Base-by-base conservation (phyloP, 2,329 filamentous ascomycete species). In the Fusarium devonianum region DNA sequence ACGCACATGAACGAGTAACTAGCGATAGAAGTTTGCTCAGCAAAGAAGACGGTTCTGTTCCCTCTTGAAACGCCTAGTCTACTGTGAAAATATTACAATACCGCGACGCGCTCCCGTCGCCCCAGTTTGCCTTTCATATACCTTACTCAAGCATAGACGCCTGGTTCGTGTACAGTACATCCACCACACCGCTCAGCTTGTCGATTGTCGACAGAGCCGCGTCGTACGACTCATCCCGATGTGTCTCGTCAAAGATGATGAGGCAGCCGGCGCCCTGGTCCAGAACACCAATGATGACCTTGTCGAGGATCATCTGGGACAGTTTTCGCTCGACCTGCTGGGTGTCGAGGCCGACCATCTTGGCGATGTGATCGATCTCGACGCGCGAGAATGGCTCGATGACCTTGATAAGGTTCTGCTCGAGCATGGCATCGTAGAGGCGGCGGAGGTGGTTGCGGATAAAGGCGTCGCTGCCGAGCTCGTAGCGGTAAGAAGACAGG, bases 371-470 rank as follows among this genome's bases (percentile, higher is more conserved):
- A 65, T 88, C 89, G 66, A 99, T 96, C 77, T 99, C 94, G 43
- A 99, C 94, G 56, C 92, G 86, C 68, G 90, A 96, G 78, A 97
- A 99, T 16, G 94, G 94, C 81, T 99, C 94, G 70, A 99, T 99
- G 57, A 99, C 94, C 81, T 99, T 97, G 83, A 97, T 95, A 30
- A 99, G 83, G 75, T 99, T 99, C 82, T 99, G 94, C 80, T 99
- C 94, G 69, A 99, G 76, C 92, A 99, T 97, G 71, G 92, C 91
- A 74, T 99, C 94, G 78, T 99, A 99, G 40, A 99, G 82, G 39
- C 92, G 88, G 53, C 92, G 90, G 62, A 99, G 86, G 77, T 99
- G 94, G 75, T 94, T 96, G 57, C 93, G 91, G 74, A 99, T 95
- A 78, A 99, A 99, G 53, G 90, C 84, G 70, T 99, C 94, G 72